A percentile compares a stretch with the other conserved stretches of the same genome.
phyloP scores from a whole-genome alignment of 805 yeast genomes.

The Saccharomycopsis sp. region DNA sequence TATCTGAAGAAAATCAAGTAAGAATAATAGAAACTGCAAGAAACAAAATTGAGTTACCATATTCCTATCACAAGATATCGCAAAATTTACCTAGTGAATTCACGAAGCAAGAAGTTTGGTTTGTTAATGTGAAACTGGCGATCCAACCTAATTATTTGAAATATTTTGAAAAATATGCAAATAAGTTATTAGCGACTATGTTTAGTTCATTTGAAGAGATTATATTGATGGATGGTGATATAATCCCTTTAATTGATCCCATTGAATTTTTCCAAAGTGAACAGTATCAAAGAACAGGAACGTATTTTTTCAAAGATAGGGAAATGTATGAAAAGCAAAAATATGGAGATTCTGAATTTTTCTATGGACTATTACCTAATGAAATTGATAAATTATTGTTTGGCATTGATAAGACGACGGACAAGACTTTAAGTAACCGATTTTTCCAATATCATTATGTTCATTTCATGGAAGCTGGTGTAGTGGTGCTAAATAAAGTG shows the following conservation, averaged over 20 bases:
- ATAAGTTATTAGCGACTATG: constrained; percentile 40
- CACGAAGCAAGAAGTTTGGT: constrained; percentile 35
- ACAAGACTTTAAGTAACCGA: constrained; percentile 32
- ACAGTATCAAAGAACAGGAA: constrained; percentile 30
- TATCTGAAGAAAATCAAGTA: constrained; percentile 29
- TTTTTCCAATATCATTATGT: constrained; percentile 33
- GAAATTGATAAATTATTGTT: constrained; percentile 32
- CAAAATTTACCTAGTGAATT: constrained; percentile 15
- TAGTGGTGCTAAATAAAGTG: constrained; percentile 39
- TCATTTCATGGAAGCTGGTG: constrained; percentile 37
- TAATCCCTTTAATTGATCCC: constrained; percentile 36
- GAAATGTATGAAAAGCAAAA: constrained; percentile 29
- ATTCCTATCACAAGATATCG: background rate
- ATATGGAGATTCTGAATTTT: constrained; percentile 30
- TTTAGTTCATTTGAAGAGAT: constrained; percentile 44
- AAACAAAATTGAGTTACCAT: constrained; percentile 31
- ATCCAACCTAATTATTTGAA: constrained; percentile 20
- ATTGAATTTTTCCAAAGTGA: constrained; percentile 30
- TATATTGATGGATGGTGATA: constrained; percentile 46
- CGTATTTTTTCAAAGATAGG: constrained; percentile 42
- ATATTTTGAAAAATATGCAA: constrained; percentile 34
- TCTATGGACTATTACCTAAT: constrained; percentile 37
- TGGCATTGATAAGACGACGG: constrained; percentile 31
- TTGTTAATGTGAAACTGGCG: constrained; percentile 29
- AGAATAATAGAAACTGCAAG: constrained; percentile 32